phyloP scores from a whole-genome alignment of 306 rosid genomes.

The Castanea mollissima region DNA sequence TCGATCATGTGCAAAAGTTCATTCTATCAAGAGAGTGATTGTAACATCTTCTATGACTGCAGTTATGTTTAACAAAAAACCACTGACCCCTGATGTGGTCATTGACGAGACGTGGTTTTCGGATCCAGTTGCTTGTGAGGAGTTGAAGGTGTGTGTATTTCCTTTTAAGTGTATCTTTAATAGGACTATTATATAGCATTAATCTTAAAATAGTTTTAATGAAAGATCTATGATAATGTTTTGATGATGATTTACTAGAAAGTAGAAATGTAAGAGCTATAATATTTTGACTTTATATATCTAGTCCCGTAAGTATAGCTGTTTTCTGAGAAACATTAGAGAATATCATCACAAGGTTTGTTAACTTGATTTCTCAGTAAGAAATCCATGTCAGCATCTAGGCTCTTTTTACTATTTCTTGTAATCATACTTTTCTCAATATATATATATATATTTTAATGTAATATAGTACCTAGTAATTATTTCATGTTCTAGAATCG shows the following conservation, averaged over 20 bases:
- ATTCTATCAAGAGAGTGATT: conserved; percentile 18
- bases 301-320: too few relatives aligned
- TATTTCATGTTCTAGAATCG: not conserved
- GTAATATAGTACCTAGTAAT: too few relatives aligned
- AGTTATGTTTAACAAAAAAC: not conserved
- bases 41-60: conserved; percentile 31
- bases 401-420: too few relatives aligned
- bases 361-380: not conserved
- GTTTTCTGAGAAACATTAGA: too few relatives aligned
- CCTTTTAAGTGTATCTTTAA: not conserved
- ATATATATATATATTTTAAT: not conserved
- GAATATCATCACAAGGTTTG: too few relatives aligned
- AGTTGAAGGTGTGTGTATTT: conserved; percentile 6
- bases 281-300: too few relatives aligned
- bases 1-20: conserved; percentile 11
- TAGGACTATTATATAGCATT: not conserved
- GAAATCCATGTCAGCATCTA: not conserved
- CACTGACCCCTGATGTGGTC: conserved; percentile 11
- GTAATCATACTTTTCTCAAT: too few relatives aligned
- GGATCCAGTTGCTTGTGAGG: conserved; percentile 8
- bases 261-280: too few relatives aligned
- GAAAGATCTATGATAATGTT: not conserved
- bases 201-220: not conserved
- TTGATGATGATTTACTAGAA: not conserved
- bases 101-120: conserved; percentile 32